Evolutionary conservation across 106 monocot species (phyloP).

Genomic region (Dendrobium catenatum): DNA sequence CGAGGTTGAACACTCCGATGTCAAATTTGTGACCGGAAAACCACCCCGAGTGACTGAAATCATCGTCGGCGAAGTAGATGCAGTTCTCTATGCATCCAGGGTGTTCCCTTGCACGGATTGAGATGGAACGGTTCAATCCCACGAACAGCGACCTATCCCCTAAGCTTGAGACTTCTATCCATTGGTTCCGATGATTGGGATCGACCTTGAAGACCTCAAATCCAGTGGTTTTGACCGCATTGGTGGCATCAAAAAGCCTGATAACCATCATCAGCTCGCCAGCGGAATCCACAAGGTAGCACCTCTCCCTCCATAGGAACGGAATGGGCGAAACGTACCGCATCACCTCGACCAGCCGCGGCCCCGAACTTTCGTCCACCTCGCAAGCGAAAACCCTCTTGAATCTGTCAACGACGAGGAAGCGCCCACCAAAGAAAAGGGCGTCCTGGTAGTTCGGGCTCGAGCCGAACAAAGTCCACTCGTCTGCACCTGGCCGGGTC

Average conservation of each 20-base stretch:
- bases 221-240: not conserved
- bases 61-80: conserved; percentile 8
- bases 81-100: conserved; percentile 2
- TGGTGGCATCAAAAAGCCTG: not conserved
- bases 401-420: conserved; percentile 9
- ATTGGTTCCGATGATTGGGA: not conserved
- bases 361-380: not conserved
- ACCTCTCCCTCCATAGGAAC: not conserved
- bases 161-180: not conserved
- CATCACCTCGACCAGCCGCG: not conserved
- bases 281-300: not conserved
- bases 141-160: conserved; percentile 1
- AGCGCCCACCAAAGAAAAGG: not conserved
- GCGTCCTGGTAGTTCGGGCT: conserved; percentile 7
- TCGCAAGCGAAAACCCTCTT: not conserved
- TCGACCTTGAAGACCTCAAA: conserved; percentile 11
- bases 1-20: not conserved
- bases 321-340: not conserved
- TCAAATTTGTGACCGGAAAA: not conserved
- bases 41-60: not conserved
- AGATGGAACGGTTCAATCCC: conserved; percentile 2
- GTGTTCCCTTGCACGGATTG: not conserved
- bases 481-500: not conserved
- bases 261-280: not conserved
- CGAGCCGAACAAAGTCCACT: not conserved